Evolutionary conservation across 768 basidiomycete genomes (phyloP).

Genomic region (Leucocoprinus birnbaumii): DNA sequence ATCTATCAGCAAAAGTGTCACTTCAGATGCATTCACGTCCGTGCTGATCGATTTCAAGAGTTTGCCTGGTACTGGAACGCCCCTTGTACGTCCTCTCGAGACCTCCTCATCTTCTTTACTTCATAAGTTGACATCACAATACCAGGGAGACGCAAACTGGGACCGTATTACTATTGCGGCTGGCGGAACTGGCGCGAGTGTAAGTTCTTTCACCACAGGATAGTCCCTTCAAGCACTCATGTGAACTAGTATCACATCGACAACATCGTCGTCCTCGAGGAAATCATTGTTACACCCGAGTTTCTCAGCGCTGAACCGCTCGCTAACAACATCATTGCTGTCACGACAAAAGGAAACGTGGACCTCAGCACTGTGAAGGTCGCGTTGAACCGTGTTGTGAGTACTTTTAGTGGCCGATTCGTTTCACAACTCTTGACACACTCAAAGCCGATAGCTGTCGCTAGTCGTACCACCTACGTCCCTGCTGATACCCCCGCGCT

Average conservation of each 20-base stretch:
- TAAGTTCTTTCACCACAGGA: slow-evolving; percentile 16
- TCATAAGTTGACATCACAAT: background rate
- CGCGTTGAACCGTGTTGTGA: slow-evolving; percentile 36
- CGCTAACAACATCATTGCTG: slow-evolving; percentile 41
- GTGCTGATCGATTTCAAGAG: slow-evolving; percentile 44
- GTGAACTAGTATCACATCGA: slow-evolving; percentile 42
- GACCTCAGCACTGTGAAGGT: slow-evolving; percentile 37
- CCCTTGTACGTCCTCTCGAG: slow-evolving; percentile 27
- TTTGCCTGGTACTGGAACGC: slow-evolving; percentile 38
- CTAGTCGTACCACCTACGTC: slow-evolving; percentile 30
- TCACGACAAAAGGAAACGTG: slow-evolving; percentile 46
- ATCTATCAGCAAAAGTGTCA: slow-evolving; percentile 35
- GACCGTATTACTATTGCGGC: slow-evolving; percentile 50
- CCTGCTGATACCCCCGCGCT: slow-evolving; percentile 45
- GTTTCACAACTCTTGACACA: background rate
- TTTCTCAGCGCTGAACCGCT: slow-evolving; percentile 53
- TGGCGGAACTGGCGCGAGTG: slow-evolving; percentile 40
- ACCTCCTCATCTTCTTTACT: background rate
- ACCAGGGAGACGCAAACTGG: slow-evolving; percentile 39
- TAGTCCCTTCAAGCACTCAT: background rate
- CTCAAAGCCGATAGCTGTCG: slow-evolving; percentile 28
- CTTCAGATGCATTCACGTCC: slow-evolving; percentile 36
- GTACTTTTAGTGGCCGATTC: background rate
- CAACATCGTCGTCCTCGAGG: slow-evolving; percentile 45
- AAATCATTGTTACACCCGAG: slow-evolving; percentile 41